Percentiles rank a stretch among this genome's conserved stretches.
Conservation (phyloP, 441 rosid species). For the Adansonia rubrostipa region DNA sequence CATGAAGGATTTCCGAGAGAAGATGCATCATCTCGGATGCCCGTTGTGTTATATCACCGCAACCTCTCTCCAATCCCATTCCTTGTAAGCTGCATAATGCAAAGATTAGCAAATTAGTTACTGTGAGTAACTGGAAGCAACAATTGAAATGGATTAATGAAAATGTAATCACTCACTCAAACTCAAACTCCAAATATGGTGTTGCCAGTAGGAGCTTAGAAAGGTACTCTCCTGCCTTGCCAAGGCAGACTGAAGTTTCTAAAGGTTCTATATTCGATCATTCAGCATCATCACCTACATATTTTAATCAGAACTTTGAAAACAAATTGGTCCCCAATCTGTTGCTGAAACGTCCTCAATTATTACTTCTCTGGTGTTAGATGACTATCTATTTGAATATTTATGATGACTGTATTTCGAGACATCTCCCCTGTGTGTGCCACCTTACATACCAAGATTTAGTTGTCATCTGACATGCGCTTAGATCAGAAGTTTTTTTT, state of each 20-base stretch:
- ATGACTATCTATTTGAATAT: too few relatives aligned
- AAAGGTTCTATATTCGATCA: constrained; percentile 50
- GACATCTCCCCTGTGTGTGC: too few relatives aligned
- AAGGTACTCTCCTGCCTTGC: constrained; percentile 58
- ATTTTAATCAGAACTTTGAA: constrained; percentile 5
- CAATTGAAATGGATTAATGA: constrained; percentile 7
- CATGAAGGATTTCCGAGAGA: constrained; percentile 64
- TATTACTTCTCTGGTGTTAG: neutral
- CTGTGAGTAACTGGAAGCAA: neutral
- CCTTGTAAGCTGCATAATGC: constrained; percentile 50
- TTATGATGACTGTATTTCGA: too few relatives aligned
- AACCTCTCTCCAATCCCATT: constrained; percentile 64
- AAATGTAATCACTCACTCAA: constrained; percentile 36
- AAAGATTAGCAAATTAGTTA: neutral
- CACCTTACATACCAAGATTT: too few relatives aligned
- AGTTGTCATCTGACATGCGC: too few relatives aligned
- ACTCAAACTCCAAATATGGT: constrained; percentile 61
- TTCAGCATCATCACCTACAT: constrained; percentile 64
- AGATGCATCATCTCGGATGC: constrained; percentile 59
- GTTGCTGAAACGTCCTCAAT: neutral
- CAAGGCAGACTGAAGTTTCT: constrained; percentile 56
- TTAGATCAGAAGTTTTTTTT: too few relatives aligned
- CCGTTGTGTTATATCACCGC: constrained; percentile 55
- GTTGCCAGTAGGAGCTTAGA: constrained; percentile 51
- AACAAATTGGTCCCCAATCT: neutral